phyloP scores from a whole-genome alignment of 352 stramenopile genomes.

The Phytophthora hybrid region DNA sequence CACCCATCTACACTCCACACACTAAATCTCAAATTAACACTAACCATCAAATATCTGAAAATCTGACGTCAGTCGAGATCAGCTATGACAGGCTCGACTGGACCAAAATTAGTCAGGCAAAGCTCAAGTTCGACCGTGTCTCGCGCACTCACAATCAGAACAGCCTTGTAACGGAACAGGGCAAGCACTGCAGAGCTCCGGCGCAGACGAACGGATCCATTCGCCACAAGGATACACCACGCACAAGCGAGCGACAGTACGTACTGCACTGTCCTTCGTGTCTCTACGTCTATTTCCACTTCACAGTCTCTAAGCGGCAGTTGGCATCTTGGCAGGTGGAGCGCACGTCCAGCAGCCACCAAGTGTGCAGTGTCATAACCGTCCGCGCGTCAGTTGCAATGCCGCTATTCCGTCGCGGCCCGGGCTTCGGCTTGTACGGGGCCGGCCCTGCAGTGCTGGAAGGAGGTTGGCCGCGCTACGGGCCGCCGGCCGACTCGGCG shows the following conservation, averaged over 20 bases:
- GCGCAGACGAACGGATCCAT: slow-evolving; percentile 12
- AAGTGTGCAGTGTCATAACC: background rate
- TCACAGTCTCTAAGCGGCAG: background rate
- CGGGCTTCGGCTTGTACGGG: slow-evolving; percentile 48
- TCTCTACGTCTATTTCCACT: slow-evolving; percentile 26
- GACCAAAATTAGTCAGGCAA: background rate
- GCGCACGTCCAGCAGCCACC: background rate
- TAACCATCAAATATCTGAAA: background rate
- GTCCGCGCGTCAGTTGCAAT: slow-evolving; percentile 11
- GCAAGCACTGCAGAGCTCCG: background rate
- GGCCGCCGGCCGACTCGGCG: slow-evolving; percentile 52
- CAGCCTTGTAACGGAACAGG: slow-evolving; percentile 20
- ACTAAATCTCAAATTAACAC: background rate
- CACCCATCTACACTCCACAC: no score
- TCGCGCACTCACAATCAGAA: slow-evolving; percentile 26
- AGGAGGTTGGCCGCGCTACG: slow-evolving; percentile 42
- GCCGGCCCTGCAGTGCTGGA: slow-evolving; percentile 33
- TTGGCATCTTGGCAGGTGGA: slow-evolving; percentile 9
- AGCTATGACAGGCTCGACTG: background rate
- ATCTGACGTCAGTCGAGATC: slow-evolving; percentile 4
- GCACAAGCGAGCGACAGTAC: slow-evolving; percentile 20
- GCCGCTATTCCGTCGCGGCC: slow-evolving; percentile 73
- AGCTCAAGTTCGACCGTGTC: slow-evolving; percentile 18
- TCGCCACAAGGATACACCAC: slow-evolving; percentile 17
- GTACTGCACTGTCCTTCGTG: slow-evolving; percentile 2